Evolutionary conservation across 1,284 basidiomycete genomes (phyloP).

Genomic region (Flammula alnicola): DNA sequence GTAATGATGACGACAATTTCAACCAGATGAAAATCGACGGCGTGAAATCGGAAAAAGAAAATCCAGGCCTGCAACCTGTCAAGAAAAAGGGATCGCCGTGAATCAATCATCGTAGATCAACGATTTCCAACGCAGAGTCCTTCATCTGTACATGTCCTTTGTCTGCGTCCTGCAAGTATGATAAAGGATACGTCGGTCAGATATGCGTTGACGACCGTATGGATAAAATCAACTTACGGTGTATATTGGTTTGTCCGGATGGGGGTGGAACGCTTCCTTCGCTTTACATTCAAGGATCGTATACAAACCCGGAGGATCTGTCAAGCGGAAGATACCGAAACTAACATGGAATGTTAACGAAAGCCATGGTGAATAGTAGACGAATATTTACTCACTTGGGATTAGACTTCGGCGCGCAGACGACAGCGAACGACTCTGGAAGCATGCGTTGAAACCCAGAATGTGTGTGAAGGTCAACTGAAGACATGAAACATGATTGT

Average conservation of each 20-base stretch:
- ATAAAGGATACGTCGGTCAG: slow-evolving; percentile 22
- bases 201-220: not conserved
- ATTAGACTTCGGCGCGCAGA: slow-evolving; percentile 80
- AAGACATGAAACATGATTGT: slow-evolving; percentile 90
- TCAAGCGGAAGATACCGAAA: slow-evolving; percentile 86
- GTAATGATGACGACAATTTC: too few species aligned
- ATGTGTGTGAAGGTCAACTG: slow-evolving; percentile 88
- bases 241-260: slow-evolving; percentile 80
- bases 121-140: slow-evolving; percentile 70
- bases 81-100: not conserved
- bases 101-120: slow-evolving; percentile 59
- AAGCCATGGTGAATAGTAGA: slow-evolving; percentile 1
- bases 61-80: too few species aligned
- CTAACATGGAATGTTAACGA: slow-evolving; percentile 38
- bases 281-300: slow-evolving; percentile 69
- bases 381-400: slow-evolving; percentile 61
- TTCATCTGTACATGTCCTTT: slow-evolving; percentile 82
- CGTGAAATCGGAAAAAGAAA: too few species aligned
- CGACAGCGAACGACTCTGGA: slow-evolving; percentile 89
- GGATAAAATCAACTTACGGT: slow-evolving; percentile 53
- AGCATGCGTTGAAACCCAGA: slow-evolving; percentile 86
- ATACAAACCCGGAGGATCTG: slow-evolving; percentile 81
- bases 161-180: slow-evolving; percentile 63
- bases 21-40: too few species aligned
- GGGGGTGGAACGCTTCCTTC: slow-evolving; percentile 84